Evolutionary conservation across 148 eudicot genomes (phyloP).

Genomic region (Bassia scoparia): DNA sequence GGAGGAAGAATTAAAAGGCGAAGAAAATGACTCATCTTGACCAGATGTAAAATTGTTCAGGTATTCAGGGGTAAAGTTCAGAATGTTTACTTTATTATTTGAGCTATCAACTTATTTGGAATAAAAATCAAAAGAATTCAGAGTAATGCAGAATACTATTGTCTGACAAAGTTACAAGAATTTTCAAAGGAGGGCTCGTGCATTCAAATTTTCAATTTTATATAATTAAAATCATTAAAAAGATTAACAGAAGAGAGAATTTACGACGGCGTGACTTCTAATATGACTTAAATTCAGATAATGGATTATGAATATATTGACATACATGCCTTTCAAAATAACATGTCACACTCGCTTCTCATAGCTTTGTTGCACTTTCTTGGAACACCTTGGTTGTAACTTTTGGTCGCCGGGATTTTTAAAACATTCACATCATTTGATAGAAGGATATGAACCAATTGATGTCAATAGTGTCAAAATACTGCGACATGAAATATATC

Average conservation of each 20-base stretch:
- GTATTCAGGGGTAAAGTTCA: background rate
- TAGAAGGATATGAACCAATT: slow-evolving; percentile 75
- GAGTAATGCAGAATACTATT: background rate
- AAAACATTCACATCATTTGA: slow-evolving; percentile 70
- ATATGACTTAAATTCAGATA: background rate
- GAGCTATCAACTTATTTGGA: background rate
- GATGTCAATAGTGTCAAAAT: slow-evolving; percentile 87
- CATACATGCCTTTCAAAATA: slow-evolving; percentile 85
- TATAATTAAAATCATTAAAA: too few relatives aligned
- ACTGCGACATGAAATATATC: slow-evolving; percentile 40
- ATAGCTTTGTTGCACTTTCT: slow-evolving; percentile 88
- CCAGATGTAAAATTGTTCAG: slow-evolving; percentile 4
- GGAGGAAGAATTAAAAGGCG: slow-evolving; percentile 21
- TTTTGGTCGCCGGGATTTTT: slow-evolving; percentile 70
- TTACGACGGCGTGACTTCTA: too few relatives aligned
- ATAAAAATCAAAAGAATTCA: background rate
- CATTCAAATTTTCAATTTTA: too few relatives aligned
- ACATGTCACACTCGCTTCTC: slow-evolving; percentile 67
- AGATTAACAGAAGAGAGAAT: too few relatives aligned
- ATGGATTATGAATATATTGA: slow-evolving; percentile 12
- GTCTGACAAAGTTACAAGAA: background rate
- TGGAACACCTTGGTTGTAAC: slow-evolving; percentile 85
- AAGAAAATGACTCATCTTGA: background rate
- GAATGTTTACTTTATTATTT: background rate
- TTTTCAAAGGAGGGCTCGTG: too few relatives aligned